Evolutionary conservation across 371 early-diverging fungal genomes (phyloP), one percentile per base, ranked within the genome.

Genomic region (Rhizopus stolonifer): DNA sequence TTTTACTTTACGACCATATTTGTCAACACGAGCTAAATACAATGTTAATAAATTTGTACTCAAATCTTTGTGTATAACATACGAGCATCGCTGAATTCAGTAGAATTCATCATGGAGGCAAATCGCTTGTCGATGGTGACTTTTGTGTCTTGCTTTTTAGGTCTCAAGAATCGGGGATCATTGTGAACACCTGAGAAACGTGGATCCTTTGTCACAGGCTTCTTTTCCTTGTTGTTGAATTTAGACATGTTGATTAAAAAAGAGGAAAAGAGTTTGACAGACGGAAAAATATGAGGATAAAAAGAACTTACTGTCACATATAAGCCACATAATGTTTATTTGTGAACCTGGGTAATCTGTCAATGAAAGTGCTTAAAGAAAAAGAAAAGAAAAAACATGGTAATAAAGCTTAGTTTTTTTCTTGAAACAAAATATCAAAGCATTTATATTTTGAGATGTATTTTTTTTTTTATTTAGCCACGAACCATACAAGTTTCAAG

Each of bases 91-190:
- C 72, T 83, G 64, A 91, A 91, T 47, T 91, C 92, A 25, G 86
- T 83, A 55, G 83, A 80, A 23, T 81, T 78, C 65, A 93, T 78
- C 88, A 95, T 89, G 46, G 78, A 63, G 34, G 83, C 69, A 72
- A 96, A 96, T 48, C 97, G 90, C 46, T 82, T 74, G 78, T 98
- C 98, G 31, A 98, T 81, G n/a, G 81, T 81, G 48, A 98, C 85
- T 69, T 95, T 95, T 54, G 75, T 67, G 46, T 87, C 86, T 61
- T 83, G 82, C 74, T 88, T 90, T 59, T 86, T 86, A 21, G 94
- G 87, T 56, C 87, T 71, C 53, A 73, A 56, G 68, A 98, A 98
- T 10, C 95, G 86, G 50, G 95, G 95, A 74, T 97, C 95, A 39
- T 83, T 66, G 58, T 91, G 90, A 13, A 93, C 84, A 59, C 83